Percentiles rank a stretch among this genome's conserved stretches.
Conservation (phyloP, 441 rosid species). For the Flueggea neowawraea region DNA sequence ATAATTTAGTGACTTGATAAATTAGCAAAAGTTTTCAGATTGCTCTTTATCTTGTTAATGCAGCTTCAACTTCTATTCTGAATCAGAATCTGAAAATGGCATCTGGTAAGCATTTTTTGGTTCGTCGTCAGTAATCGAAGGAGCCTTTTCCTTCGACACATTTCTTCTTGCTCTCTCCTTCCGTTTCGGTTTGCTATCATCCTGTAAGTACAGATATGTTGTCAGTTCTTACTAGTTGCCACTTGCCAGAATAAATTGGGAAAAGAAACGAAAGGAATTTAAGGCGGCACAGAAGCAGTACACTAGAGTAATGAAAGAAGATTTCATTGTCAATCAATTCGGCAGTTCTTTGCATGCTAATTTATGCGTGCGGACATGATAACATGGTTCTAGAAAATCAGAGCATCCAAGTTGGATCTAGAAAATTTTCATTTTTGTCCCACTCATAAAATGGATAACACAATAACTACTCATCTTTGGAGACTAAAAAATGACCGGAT, state of each 20-base stretch:
- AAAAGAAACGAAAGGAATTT: too few species aligned
- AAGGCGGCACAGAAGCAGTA: background rate
- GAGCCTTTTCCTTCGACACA: constrained; percentile 27
- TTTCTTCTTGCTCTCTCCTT: constrained; percentile 26
- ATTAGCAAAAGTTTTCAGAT: background rate
- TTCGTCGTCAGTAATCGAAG: constrained; percentile 71
- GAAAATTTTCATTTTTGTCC: too few species aligned
- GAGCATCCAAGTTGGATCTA: too few species aligned
- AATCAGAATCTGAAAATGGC: constrained; percentile 66
- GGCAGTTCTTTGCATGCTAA: background rate
- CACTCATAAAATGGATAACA: too few species aligned
- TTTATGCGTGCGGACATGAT: background rate
- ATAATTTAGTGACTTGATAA: too few species aligned
- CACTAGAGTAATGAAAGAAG: too few species aligned
- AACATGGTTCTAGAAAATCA: too few species aligned
- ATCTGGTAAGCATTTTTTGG: constrained; percentile 72
- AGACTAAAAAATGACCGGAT: too few species aligned
- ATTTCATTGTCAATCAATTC: too few species aligned
- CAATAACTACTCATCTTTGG: too few species aligned
- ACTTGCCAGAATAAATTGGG: too few species aligned
- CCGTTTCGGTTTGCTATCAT: constrained; percentile 17
- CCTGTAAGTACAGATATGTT: background rate
- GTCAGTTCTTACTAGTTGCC: too few species aligned
- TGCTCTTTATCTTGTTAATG: background rate
- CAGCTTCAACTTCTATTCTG: constrained; percentile 30